These are phyloP conservation scores for Geranomyces michiganensis DNA, from an alignment of 192 early-diverging fungal genomes.

Conservation along the genomic window DNA sequence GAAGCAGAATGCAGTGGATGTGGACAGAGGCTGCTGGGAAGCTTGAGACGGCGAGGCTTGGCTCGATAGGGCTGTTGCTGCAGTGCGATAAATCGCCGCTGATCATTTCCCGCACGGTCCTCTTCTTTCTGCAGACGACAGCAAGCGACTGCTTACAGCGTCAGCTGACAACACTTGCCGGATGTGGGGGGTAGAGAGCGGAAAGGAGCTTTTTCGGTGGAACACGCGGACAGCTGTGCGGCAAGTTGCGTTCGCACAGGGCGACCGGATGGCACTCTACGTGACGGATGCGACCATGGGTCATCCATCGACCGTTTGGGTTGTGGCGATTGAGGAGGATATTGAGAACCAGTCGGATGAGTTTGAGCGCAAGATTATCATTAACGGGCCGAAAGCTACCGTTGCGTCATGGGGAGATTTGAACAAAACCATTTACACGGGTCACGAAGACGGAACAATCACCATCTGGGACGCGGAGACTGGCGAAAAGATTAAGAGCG, in stretches of 20 bases:
- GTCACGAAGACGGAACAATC: slow-evolving; percentile 91
- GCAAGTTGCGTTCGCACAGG: slow-evolving; percentile 87
- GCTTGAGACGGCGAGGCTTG: too few relatives aligned
- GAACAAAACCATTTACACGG: slow-evolving; percentile 91
- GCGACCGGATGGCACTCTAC: slow-evolving; percentile 82
- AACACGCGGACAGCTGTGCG: slow-evolving; percentile 87
- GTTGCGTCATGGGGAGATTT: slow-evolving; percentile 91
- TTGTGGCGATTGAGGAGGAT: slow-evolving; percentile 76
- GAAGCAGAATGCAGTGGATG: too few relatives aligned
- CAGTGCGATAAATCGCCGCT: too few relatives aligned
- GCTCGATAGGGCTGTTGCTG: too few relatives aligned
- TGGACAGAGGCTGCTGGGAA: too few relatives aligned
- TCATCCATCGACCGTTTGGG: slow-evolving; percentile 78
- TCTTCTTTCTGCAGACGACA: slow-evolving; percentile 58
- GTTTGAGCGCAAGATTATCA: slow-evolving; percentile 71
- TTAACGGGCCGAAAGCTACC: slow-evolving; percentile 81
- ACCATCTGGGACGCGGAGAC: slow-evolving; percentile 87
- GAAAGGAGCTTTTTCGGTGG: slow-evolving; percentile 90
- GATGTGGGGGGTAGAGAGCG: slow-evolving; percentile 92
- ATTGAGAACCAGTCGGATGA: slow-evolving; percentile 74
- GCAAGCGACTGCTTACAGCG: slow-evolving; percentile 80
- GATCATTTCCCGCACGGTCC: neutral
- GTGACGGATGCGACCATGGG: slow-evolving; percentile 99
- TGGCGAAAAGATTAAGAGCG: slow-evolving; percentile 66
- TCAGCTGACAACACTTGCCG: slow-evolving; percentile 90